Percentiles rank a stretch among this genome's conserved stretches.
phyloP scores from a whole-genome alignment of 805 yeast species.

The Saturnispora diversa region DNA sequence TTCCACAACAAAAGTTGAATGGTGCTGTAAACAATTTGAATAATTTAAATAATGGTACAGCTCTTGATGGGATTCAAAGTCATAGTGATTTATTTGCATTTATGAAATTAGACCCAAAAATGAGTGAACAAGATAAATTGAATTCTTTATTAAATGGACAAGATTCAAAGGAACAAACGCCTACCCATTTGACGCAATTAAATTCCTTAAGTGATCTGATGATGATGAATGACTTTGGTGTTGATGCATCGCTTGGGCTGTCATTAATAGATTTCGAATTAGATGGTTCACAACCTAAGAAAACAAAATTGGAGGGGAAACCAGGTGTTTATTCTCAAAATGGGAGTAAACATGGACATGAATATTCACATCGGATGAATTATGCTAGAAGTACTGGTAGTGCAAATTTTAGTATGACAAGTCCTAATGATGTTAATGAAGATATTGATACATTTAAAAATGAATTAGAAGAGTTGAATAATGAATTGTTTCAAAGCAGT shows the following conservation, averaged over 20 bases:
- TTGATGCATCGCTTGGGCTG: slow-evolving; percentile 72
- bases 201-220: slow-evolving; percentile 27
- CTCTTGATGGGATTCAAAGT: slow-evolving; percentile 5
- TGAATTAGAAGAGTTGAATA: slow-evolving; percentile 5
- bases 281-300: slow-evolving; percentile 15
- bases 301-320: slow-evolving; percentile 9
- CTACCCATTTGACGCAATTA: slow-evolving; percentile 4
- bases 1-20: too few relatives aligned
- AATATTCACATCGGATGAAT: slow-evolving; percentile 7
- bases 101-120: slow-evolving; percentile 13
- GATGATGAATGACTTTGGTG: slow-evolving; percentile 52
- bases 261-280: slow-evolving; percentile 51
- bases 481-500: slow-evolving; percentile 1
- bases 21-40: neutral
- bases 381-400: slow-evolving; percentile 6
- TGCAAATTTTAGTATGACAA: neutral
- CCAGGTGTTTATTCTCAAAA: neutral
- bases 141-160: slow-evolving; percentile 14
- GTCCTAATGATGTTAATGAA: neutral
- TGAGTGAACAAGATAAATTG: slow-evolving; percentile 15
- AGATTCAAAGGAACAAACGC: neutral
- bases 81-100: slow-evolving; percentile 14
- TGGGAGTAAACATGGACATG: slow-evolving; percentile 7
- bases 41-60: neutral
- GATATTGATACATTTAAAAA: neutral